Evolutionary conservation across 352 stramenopile genomes (phyloP).

Genomic region (Pythium aristosporum): DNA sequence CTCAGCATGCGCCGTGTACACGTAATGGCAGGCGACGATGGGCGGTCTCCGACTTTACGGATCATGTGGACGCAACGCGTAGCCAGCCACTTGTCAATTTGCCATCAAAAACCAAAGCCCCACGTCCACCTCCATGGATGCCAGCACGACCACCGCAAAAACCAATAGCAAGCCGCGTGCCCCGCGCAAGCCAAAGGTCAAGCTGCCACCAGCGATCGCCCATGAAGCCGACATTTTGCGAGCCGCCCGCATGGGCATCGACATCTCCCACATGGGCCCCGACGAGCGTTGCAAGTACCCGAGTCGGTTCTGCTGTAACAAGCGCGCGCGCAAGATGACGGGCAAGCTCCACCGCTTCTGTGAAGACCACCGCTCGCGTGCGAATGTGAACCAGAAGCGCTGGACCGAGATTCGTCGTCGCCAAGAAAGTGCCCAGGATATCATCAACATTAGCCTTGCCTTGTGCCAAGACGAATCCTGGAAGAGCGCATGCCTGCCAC

Average conservation of each 20-base stretch:
- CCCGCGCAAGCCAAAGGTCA: conserved; percentile 3
- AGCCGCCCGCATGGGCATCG: conserved; percentile 8
- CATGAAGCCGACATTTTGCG: background rate
- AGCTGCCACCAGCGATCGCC: background rate
- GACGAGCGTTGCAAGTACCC: conserved; percentile 19
- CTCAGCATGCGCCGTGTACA: no score
- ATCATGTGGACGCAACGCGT: no score
- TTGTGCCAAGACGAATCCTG: background rate
- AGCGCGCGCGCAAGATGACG: conserved; percentile 25
- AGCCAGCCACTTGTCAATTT: background rate
- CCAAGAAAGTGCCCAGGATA: background rate
- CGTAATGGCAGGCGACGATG: no score
- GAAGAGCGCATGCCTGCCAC: background rate
- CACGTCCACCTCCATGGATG: background rate
- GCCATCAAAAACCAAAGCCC: background rate
- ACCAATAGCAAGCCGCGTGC: background rate
- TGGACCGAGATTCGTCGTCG: conserved; percentile 14
- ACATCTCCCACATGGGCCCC: conserved; percentile 16
- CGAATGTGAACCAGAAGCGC: conserved; percentile 24
- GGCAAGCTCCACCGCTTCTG: conserved; percentile 26
- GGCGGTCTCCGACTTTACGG: no score
- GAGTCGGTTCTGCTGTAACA: conserved; percentile 13
- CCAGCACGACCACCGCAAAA: no score
- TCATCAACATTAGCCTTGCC: background rate
- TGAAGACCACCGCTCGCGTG: conserved; percentile 11